Evolutionary conservation across 768 basidiomycete genomes (phyloP).

Genomic region (Psilocybe sp.): DNA sequence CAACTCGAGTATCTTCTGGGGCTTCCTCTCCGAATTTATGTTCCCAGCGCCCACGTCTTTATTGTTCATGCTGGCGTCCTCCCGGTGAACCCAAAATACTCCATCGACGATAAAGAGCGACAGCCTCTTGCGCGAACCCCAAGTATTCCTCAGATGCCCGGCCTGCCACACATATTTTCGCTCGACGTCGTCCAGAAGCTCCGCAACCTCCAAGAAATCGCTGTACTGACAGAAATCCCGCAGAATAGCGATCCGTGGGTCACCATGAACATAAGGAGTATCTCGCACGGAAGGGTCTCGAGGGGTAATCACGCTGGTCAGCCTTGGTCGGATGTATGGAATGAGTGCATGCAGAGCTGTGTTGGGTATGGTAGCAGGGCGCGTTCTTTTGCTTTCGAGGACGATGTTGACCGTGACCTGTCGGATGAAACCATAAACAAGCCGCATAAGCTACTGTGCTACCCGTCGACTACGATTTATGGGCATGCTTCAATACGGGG

Average conservation of each 20-base stretch:
- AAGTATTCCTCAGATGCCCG: conserved; percentile 16
- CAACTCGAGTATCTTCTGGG: conserved; percentile 72
- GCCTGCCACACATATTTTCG: neutral
- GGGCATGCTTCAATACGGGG: conserved; percentile 82
- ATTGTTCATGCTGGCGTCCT: conserved; percentile 86
- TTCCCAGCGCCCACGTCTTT: conserved; percentile 72
- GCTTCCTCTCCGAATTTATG: conserved; percentile 73
- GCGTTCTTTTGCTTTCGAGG: no score
- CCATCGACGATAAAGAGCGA: conserved; percentile 38
- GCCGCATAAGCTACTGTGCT: conserved; percentile 53
- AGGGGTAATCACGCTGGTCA: conserved; percentile 50
- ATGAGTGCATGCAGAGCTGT: conserved; percentile 58
- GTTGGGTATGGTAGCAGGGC: conserved; percentile 39
- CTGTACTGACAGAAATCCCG: conserved; percentile 61
- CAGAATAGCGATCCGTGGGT: conserved; percentile 81
- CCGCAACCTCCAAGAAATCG: conserved; percentile 62
- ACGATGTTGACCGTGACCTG: neutral
- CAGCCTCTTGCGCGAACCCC: conserved; percentile 78
- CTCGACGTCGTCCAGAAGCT: conserved; percentile 24
- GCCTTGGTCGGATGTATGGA: conserved; percentile 81
- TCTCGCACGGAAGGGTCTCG: conserved; percentile 43
- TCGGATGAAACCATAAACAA: conserved; percentile 13
- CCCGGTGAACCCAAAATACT: conserved; percentile 60
- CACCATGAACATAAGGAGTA: conserved; percentile 67
- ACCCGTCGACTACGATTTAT: conserved; percentile 78